Percentiles rank a stretch among this genome's conserved stretches.
Conservation (phyloP, 805 yeast genomes). For the Spathaspora girioi region DNA sequence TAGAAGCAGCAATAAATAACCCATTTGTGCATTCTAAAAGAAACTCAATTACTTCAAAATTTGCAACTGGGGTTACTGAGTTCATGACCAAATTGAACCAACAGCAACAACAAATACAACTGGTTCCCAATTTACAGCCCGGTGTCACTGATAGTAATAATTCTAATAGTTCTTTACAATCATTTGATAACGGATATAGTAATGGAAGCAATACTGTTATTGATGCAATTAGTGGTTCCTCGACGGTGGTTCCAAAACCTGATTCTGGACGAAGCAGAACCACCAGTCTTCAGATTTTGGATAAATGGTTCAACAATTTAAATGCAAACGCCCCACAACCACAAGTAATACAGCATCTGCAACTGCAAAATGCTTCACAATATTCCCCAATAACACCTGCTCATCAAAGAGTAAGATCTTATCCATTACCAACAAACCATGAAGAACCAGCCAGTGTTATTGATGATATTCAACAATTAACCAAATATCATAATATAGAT, state of each 20-base stretch:
- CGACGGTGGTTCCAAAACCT: conserved; percentile 1
- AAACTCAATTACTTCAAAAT: conserved; percentile 33
- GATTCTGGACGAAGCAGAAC: conserved; percentile 24
- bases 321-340: conserved; percentile 7
- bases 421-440: conserved; percentile 12
- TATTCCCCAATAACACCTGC: conserved; percentile 6
- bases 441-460: conserved; percentile 4
- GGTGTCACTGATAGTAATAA: conserved; percentile 3
- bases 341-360: background rate
- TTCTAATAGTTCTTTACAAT: conserved; percentile 32
- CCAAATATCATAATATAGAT: conserved; percentile 29
- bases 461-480: conserved; percentile 18
- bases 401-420: conserved; percentile 18
- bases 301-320: conserved; percentile 39
- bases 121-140: background rate
- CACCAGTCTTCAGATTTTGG: conserved; percentile 40
- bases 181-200: conserved; percentile 21
- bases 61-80: conserved; percentile 39
- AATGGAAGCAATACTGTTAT: conserved; percentile 9
- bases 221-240: background rate
- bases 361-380: conserved; percentile 1
- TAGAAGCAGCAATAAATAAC: conserved; percentile 15
- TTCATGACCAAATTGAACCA: conserved; percentile 38
- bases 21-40: conserved; percentile 17
- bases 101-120: background rate